Conservation (phyloP, 306 rosid species). For the Pyrus communis region DNA sequence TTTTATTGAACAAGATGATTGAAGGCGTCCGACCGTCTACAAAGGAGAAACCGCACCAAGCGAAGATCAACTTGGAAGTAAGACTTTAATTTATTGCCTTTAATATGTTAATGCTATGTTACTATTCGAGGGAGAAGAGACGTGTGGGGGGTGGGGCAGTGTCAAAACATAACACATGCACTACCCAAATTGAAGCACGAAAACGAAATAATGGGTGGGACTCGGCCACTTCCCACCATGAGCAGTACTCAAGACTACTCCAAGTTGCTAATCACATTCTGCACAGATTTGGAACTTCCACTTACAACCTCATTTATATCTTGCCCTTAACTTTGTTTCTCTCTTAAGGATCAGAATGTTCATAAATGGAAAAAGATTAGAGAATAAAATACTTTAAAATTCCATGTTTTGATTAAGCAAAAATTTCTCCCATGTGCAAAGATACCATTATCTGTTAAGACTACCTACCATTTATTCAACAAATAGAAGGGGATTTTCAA, state of each 20-base stretch:
- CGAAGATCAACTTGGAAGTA: not conserved
- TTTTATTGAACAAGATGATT: no score
- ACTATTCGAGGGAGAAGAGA: not conserved
- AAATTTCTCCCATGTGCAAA: not conserved
- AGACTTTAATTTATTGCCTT: not conserved
- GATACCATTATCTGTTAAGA: constrained; percentile 6
- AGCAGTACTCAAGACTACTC: not conserved
- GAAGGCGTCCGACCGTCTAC: not conserved
- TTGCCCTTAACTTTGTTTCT: not conserved
- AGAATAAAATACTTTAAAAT: not conserved
- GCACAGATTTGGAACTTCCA: not conserved
- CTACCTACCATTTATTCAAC: constrained; percentile 2
- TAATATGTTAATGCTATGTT: not conserved
- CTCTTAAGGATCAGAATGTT: not conserved
- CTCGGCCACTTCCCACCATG: not conserved
- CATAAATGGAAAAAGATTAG: not conserved
- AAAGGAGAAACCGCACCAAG: not conserved
- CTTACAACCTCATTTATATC: not conserved
- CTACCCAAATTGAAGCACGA: not conserved
- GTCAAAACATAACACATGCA: constrained; percentile 7
- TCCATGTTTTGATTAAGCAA: not conserved
- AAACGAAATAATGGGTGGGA: not conserved
- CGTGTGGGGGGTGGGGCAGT: constrained; percentile 8
- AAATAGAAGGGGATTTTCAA: not conserved
- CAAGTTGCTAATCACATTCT: constrained; percentile 3